Base-by-base conservation (phyloP, 2,329 filamentous ascomycete species). In the Polychaeton citri region DNA sequence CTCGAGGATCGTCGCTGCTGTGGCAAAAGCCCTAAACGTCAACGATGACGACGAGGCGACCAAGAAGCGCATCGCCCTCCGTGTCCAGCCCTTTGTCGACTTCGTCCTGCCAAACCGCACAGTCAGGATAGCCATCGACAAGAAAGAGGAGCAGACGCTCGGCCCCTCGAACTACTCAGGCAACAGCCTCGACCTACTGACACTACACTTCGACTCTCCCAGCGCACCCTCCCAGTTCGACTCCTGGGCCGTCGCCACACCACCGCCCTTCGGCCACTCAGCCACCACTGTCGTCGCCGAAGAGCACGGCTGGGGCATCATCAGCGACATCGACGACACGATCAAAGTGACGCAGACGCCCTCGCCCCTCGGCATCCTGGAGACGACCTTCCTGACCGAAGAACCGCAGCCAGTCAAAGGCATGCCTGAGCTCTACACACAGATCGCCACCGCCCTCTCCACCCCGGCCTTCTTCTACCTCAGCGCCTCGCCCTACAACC, bases 241-340 rank as follows among this genome's bases (percentile, higher is more conserved):
- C 17, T 46, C 48, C n/a, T 43, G 34, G 21, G 40, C 48, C 6
- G 26, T 51, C 16, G 43, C 41, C 21, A 35, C 52, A 2, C 51
- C 50, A 74, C 47, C 49, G 4, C 51, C 48, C 0, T 43, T 44
- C 33, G 63, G 44, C 60, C 40, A 53, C 3, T 62, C 74, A 28
- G 77, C 81, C 68, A 71, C 72, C 41, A 93, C 84, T 0, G 71
- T 76, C 13, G 86, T 81, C 50, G 81, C 82, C 0, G 76, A 74
- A 13, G 73, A 79, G 0, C 74, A 81, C 33, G 87, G 88, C 6
- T 95, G 86, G 86, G 75, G 74, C 9, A 63, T 96, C 9, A 77
- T 95, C 43, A 88, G 81, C 26, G 88, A 96, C 50, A 74, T 96
- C 46, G 90, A 96, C 53, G 88, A 96, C 59, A 94, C 87, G 0